A percentile compares a stretch with the other conserved stretches of the same genome.
Evolutionary conservation across 1,139 yeast genomes (phyloP).

Genomic region (Kurtzmaniella quercitrusa): DNA sequence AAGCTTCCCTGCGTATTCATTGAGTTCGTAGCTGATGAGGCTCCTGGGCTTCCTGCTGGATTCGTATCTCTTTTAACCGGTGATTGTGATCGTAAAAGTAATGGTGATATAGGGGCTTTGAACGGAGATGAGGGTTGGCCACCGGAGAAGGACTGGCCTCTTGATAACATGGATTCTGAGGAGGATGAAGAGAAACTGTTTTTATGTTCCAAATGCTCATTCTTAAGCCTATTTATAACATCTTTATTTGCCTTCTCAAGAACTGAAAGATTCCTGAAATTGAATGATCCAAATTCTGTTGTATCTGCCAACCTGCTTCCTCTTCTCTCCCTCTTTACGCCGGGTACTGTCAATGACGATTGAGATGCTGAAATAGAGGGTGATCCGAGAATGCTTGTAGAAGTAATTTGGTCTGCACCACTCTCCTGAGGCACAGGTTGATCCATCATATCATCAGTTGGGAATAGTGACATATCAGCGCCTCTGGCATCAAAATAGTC

Average conservation of each 20-base stretch:
- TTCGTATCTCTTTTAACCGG: conserved; percentile 2
- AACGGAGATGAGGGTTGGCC: conserved; percentile 22
- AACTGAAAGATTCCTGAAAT: conserved; percentile 83
- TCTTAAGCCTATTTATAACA: conserved; percentile 78
- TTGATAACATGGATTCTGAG: conserved; percentile 38
- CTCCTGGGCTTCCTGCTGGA: conserved; percentile 8
- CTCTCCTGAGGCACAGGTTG: conserved; percentile 9
- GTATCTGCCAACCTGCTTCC: conserved; percentile 68
- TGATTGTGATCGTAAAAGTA: conserved; percentile 5
- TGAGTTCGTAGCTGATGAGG: conserved; percentile 16
- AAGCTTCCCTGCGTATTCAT: background rate
- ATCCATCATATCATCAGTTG: conserved; percentile 32
- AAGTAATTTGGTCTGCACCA: conserved; percentile 5
- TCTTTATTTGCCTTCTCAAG: conserved; percentile 93
- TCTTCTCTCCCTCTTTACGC: conserved; percentile 49
- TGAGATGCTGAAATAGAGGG: conserved; percentile 11
- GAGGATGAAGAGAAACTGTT: conserved; percentile 41
- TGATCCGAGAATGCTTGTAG: conserved; percentile 17
- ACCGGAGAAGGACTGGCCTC: conserved; percentile 36
- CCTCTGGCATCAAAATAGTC: conserved; percentile 93
- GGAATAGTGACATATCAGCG: conserved; percentile 64
- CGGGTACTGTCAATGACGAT: conserved; percentile 6
- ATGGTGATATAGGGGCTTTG: conserved; percentile 35
- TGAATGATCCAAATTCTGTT: conserved; percentile 89
- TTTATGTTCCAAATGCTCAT: conserved; percentile 66